phyloP scores from a whole-genome alignment of 106 monocot genomes.

The Phalaenopsis equestris region DNA sequence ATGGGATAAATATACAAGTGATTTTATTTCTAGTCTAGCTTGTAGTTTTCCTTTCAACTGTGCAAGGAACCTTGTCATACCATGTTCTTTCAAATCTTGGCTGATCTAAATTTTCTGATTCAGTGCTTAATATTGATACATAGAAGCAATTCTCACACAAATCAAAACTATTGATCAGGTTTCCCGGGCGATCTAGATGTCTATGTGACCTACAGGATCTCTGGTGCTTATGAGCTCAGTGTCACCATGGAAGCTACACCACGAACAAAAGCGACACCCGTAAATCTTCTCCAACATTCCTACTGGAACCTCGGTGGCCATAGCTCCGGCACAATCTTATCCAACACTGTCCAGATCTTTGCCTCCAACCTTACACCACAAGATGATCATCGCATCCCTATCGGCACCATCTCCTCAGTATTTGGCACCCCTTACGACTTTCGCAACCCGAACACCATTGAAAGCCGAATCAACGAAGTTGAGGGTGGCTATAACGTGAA shows the following conservation, averaged over 20 bases:
- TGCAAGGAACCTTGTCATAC: no score
- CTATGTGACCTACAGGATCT: slow-evolving; percentile 68
- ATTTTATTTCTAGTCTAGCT: no score
- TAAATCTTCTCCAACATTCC: slow-evolving; percentile 45
- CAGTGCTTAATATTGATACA: background rate
- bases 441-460: slow-evolving; percentile 18
- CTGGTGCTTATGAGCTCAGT: slow-evolving; percentile 29
- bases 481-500: slow-evolving; percentile 52
- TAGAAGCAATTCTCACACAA: background rate
- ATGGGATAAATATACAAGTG: no score
- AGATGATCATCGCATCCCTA: slow-evolving; percentile 29
- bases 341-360: slow-evolving; percentile 42
- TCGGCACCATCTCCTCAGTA: slow-evolving; percentile 27
- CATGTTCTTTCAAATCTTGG: no score
- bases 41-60: no score
- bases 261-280: slow-evolving; percentile 33
- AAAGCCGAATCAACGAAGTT: slow-evolving; percentile 24
- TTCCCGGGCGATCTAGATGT: slow-evolving; percentile 79
- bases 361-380: slow-evolving; percentile 35
- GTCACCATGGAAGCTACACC: slow-evolving; percentile 48
- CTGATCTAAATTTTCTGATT: no score
- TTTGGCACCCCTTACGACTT: slow-evolving; percentile 44
- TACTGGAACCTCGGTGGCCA: slow-evolving; percentile 64
- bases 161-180: slow-evolving; percentile 23
- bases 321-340: slow-evolving; percentile 30